Percentiles rank a stretch among this genome's conserved stretches.
phyloP scores from a whole-genome alignment of 257 asterid species.

The Thymus quinquecostatus region DNA sequence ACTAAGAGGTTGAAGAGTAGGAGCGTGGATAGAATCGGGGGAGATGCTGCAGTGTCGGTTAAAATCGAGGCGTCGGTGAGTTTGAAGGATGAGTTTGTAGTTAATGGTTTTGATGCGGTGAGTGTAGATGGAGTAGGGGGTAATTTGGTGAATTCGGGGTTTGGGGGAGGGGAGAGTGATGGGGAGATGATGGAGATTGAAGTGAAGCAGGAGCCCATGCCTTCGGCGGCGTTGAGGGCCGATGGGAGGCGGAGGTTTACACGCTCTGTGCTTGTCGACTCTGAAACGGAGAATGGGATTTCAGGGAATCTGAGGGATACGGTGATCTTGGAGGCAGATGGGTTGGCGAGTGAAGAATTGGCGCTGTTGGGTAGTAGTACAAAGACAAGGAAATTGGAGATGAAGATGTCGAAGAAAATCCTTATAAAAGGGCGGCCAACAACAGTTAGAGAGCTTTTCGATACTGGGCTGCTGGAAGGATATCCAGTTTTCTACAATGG shows the following conservation, averaged over 20 bases:
- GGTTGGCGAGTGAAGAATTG: conserved; percentile 36
- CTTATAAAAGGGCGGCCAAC: conserved; percentile 64
- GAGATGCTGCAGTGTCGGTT: conserved; percentile 29
- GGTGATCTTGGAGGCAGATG: conserved; percentile 54
- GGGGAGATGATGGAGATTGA: conserved; percentile 62
- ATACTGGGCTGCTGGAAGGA: conserved; percentile 93
- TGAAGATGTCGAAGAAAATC: conserved; percentile 72
- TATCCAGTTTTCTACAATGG: conserved; percentile 97
- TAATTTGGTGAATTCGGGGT: conserved; percentile 29
- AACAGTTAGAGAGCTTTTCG: conserved; percentile 89
- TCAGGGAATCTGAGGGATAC: conserved; percentile 48
- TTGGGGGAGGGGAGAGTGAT: conserved; percentile 37
- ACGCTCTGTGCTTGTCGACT: conserved; percentile 54
- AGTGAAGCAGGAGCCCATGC: conserved; percentile 52
- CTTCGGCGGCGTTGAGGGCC: conserved; percentile 25
- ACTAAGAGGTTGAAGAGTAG: conserved; percentile 61
- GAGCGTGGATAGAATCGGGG: conserved; percentile 30
- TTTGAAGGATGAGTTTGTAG: conserved; percentile 31
- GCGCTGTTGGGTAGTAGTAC: conserved; percentile 40
- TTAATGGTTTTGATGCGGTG: conserved; percentile 31
- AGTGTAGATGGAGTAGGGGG: conserved; percentile 36
- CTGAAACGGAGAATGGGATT: conserved; percentile 42
- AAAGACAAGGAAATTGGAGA: conserved; percentile 56
- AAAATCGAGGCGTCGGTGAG: conserved; percentile 34
- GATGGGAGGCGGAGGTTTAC: conserved; percentile 51